Base-by-base conservation (phyloP, 768 basidiomycete genomes). In the Boletus tylopilopsis region DNA sequence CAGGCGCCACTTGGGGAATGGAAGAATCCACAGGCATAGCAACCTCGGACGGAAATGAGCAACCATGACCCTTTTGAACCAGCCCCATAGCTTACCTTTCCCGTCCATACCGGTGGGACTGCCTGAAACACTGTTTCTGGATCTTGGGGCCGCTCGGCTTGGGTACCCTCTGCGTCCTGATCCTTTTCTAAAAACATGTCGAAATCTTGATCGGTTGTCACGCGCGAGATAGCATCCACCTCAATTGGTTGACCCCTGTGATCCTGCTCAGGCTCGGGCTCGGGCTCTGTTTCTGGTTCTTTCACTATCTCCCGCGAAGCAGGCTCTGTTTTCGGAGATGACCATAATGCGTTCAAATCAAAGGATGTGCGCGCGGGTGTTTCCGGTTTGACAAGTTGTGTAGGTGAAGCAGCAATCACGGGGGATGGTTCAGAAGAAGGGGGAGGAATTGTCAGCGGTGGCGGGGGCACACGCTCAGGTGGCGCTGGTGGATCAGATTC, bases 111-210 rank as follows among this genome's bases (percentile, higher is more conserved):
- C 30, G 71, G 68, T 5, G 81, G 78, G 21, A 76, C 56, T n/a
- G 71, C 73, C 47, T 84, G 79, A 56, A 88, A 80, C 12, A 66
- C 66, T 18, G 71, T 73, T 51, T 78, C 75, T 38, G 75, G 72
- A 18, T 68, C 72, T 45, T 76, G 76, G 15, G 62, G 62, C 27
- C 50, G 57, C 37, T 53, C 48, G 15, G 38, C 57, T 45, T 43
- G 60, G 41, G 56, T 59, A 33, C 67, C 57, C 4, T 59, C 66
- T 15, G 58, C 53, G 2, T 76, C 73, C 24, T 74, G 66, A 15
- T 80, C 78, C 52, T 84, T 79, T 50, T 87, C 81, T 33, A 94
- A 68, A 60, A 91, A 85, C 82, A 91, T 87, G 57, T 92, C 90
- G 59, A 94, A 91, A 64, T 91, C 90, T 53, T 82, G 79, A 67